Percentiles rank a stretch among this genome's conserved stretches.
phyloP scores from a whole-genome alignment of 2,329 filamentous ascomycete species.

The Diplodia mutila region DNA sequence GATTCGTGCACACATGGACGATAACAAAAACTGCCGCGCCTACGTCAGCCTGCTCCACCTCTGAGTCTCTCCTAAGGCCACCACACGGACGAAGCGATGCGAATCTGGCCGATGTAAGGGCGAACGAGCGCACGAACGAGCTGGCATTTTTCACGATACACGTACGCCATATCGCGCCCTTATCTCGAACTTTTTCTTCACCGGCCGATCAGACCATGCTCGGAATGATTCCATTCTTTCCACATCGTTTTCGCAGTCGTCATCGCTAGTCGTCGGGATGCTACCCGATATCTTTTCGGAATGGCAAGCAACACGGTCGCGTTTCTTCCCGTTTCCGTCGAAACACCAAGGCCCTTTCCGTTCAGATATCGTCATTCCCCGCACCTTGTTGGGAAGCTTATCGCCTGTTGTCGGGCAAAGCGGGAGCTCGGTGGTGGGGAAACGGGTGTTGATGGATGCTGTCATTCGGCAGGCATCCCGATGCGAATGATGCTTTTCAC shows the following conservation, averaged over 20 bases:
- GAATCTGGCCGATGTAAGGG: not conserved
- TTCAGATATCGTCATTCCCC: conserved; percentile 3
- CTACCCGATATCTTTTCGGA: conserved; percentile 1
- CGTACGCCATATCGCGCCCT: not conserved
- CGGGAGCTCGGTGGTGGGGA: not conserved
- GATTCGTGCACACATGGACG: not conserved
- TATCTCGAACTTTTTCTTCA: not conserved
- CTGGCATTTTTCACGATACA: not conserved
- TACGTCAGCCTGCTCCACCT: conserved; percentile 1
- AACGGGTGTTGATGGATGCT: not conserved
- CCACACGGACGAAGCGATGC: not conserved
- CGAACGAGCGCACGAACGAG: not conserved
- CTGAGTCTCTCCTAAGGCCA: not conserved
- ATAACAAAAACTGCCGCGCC: not conserved
- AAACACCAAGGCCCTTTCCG: not conserved
- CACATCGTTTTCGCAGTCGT: not conserved
- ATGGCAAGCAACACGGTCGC: not conserved
- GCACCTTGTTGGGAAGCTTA: not conserved
- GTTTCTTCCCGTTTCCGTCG: not conserved
- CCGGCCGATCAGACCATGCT: not conserved
- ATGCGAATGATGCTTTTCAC: not conserved
- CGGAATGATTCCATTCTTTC: not conserved
- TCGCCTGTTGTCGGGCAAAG: not conserved
- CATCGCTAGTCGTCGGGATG: not conserved
- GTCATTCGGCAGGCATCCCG: not conserved